A percentile compares a stretch with the other conserved stretches of the same genome.
Evolutionary conservation across 169 alveolate species (phyloP).

Genomic region (Perkinsus olseni): DNA sequence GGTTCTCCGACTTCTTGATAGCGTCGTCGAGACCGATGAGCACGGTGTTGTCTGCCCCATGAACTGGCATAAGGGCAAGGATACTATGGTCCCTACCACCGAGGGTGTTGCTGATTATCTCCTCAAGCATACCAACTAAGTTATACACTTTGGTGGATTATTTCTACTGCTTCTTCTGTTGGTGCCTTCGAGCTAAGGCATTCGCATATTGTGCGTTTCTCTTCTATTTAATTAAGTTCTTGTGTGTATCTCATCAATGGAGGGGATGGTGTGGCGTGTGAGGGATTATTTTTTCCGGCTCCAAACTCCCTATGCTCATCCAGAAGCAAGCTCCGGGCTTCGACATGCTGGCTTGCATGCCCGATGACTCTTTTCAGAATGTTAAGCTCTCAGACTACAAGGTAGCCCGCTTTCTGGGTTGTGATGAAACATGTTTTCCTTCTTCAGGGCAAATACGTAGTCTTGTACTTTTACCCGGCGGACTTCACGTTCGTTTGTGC

Average conservation of each 20-base stretch:
- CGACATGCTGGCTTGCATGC: slow-evolving; percentile 87
- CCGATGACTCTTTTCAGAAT: slow-evolving; percentile 78
- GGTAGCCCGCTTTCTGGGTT: slow-evolving; percentile 52
- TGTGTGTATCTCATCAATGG: too few relatives aligned
- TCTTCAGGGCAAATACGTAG: slow-evolving; percentile 66
- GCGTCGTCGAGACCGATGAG: slow-evolving; percentile 87
- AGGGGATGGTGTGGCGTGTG: too few relatives aligned
- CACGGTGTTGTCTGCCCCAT: slow-evolving; percentile 99
- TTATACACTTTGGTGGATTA: background rate
- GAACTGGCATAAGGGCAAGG: slow-evolving; percentile 92
- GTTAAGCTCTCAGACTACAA: slow-evolving; percentile 77
- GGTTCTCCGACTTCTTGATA: slow-evolving; percentile 88
- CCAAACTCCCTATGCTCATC: slow-evolving; percentile 20
- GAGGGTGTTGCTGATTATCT: slow-evolving; percentile 76
- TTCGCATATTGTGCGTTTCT: background rate
- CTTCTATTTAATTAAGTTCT: background rate
- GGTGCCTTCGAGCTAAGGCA: background rate
- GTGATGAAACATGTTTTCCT: background rate
- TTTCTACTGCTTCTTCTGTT: background rate
- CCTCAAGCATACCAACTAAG: background rate
- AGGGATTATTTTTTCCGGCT: background rate
- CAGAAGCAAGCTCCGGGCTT: slow-evolving; percentile 85
- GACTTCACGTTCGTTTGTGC: slow-evolving; percentile 99
- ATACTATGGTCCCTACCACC: slow-evolving; percentile 87
- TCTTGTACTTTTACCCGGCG: slow-evolving; percentile 96